Evolutionary conservation across 2,329 filamentous ascomycete genomes (phyloP).

Genomic region (Scolecobasidium constrictum): DNA sequence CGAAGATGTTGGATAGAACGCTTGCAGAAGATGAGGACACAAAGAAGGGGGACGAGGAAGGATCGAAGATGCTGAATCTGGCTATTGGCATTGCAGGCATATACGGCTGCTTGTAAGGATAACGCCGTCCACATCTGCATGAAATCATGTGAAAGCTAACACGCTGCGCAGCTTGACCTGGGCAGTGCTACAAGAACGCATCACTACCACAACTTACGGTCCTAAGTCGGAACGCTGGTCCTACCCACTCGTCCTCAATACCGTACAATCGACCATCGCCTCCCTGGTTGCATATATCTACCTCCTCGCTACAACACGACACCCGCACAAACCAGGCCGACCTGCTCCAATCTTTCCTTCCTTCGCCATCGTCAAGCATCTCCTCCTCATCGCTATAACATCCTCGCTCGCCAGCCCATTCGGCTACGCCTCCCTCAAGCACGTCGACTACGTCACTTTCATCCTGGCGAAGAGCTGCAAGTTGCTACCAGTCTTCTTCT

Average conservation of each 20-base stretch:
- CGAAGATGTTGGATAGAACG: constrained; percentile 5
- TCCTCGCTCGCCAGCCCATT: constrained; percentile 88
- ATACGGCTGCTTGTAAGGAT: constrained; percentile 87
- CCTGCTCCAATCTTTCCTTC: constrained; percentile 64
- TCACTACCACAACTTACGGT: constrained; percentile 85
- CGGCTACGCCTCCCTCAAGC: constrained; percentile 81
- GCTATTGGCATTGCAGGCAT: constrained; percentile 86
- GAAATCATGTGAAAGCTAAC: constrained; percentile 1
- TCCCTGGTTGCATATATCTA: constrained; percentile 74
- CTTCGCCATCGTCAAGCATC: constrained; percentile 59
- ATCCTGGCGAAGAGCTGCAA: constrained; percentile 98
- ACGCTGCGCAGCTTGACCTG: constrained; percentile 58
- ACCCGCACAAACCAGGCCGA: constrained; percentile 39
- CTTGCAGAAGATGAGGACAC: neutral
- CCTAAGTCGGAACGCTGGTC: constrained; percentile 63
- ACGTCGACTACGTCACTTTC: constrained; percentile 97
- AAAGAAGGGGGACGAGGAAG: neutral
- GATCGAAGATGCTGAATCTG: constrained; percentile 7
- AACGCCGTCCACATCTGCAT: too few relatives aligned
- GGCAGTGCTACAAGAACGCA: constrained; percentile 93
- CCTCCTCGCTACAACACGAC: constrained; percentile 43
- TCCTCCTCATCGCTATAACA: constrained; percentile 77
- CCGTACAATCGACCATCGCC: constrained; percentile 84
- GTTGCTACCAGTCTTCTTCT: constrained; percentile 94
- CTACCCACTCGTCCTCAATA: constrained; percentile 92